Conservation (phyloP, 176 grass and related monocot species). For the Pontederia paniculata region DNA sequence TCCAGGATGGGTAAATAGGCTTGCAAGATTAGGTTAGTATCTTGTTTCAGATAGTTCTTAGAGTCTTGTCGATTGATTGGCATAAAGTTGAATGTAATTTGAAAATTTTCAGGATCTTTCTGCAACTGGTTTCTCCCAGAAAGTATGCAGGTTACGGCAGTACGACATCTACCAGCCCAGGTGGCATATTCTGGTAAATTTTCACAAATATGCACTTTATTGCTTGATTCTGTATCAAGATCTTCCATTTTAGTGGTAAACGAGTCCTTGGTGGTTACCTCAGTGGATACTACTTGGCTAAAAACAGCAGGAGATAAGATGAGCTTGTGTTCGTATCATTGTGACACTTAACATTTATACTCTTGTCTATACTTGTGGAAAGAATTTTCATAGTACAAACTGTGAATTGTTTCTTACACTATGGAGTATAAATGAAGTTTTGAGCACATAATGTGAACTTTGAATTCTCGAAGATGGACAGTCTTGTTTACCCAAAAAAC, state of each 20-base stretch:
- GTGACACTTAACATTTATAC: no score
- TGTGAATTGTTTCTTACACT: no score
- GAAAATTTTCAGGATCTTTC: constrained; percentile 48
- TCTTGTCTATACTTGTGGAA: no score
- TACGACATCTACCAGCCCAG: constrained; percentile 46
- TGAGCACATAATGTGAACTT: no score
- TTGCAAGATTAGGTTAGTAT: constrained; percentile 68
- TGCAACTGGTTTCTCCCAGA: constrained; percentile 65
- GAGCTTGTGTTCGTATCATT: no score
- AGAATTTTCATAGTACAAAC: no score
- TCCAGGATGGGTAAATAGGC: constrained; percentile 85
- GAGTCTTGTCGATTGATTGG: not conserved
- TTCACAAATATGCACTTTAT: not conserved
- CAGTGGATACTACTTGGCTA: no score
- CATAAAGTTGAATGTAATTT: not conserved
- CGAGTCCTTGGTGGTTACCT: not conserved
- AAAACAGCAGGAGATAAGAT: no score
- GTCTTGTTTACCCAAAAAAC: no score
- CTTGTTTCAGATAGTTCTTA: not conserved
- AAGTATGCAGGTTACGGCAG: constrained; percentile 57
- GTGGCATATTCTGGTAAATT: constrained; percentile 50
- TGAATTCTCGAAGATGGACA: no score
- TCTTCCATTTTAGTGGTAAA: not conserved
- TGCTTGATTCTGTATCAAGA: not conserved
- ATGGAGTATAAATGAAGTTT: no score